phyloP scores from a whole-genome alignment of 1,284 basidiomycete species.

The Coniferiporia sulphurascens region DNA sequence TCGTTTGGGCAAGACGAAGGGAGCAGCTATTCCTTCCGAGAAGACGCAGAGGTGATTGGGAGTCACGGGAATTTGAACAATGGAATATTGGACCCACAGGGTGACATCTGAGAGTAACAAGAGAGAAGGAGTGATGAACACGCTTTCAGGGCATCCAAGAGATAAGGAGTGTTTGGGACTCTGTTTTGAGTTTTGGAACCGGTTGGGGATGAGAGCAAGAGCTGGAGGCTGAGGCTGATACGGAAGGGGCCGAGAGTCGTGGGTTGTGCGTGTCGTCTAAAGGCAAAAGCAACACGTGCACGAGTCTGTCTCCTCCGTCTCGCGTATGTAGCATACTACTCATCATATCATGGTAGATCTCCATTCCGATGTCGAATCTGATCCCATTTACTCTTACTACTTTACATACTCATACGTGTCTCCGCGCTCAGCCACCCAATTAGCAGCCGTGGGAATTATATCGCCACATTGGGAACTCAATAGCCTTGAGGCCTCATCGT shows the following conservation, averaged over 20 bases:
- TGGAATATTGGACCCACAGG: constrained; percentile 16
- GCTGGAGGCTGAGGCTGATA: background rate
- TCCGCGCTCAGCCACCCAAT: too few species aligned
- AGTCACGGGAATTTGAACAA: constrained; percentile 15
- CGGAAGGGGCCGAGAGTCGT: constrained; percentile 2
- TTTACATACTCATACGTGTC: too few species aligned
- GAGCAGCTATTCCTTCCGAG: background rate
- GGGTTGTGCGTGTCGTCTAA: constrained; percentile 9
- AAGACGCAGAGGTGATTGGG: background rate
- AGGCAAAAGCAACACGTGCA: constrained; percentile 9
- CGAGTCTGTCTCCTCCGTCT: background rate
- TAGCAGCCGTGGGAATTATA: too few species aligned
- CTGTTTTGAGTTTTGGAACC: constrained; percentile 1
- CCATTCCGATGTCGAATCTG: background rate
- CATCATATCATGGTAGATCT: constrained; percentile 12
- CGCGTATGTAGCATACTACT: background rate
- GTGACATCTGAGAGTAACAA: background rate
- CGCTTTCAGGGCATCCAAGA: background rate
- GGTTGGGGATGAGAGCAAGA: background rate
- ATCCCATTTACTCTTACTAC: too few species aligned
- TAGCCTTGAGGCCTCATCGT: too few species aligned
- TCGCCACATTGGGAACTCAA: too few species aligned
- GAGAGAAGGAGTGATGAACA: constrained; percentile 9
- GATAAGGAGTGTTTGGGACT: constrained; percentile 1
- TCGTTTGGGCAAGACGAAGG: constrained; percentile 10